Percentiles rank a stretch among this genome's conserved stretches.
These are phyloP conservation scores for Globisporangium paroecandrum DNA, from an alignment of 352 stramenopile species.

Conservation along the genomic window DNA sequence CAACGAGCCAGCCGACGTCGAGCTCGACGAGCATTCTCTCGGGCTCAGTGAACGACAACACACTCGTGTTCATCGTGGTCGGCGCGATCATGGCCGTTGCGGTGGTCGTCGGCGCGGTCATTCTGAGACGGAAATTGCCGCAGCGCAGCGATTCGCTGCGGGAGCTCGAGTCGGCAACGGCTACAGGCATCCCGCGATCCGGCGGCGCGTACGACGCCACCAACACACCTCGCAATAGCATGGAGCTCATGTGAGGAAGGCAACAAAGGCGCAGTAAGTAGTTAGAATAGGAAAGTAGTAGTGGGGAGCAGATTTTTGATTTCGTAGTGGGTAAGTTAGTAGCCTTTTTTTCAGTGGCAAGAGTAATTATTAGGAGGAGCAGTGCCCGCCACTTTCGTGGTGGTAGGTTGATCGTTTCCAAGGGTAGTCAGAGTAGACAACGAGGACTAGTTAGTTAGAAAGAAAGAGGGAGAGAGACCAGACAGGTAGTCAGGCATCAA, in stretches of 20 bases:
- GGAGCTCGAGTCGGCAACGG: conserved; percentile 26
- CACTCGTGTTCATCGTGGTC: conserved; percentile 20
- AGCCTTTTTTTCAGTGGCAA: not conserved
- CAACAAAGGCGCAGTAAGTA: not conserved
- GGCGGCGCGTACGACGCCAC: conserved; percentile 2
- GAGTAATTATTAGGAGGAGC: not conserved
- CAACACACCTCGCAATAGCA: conserved; percentile 8
- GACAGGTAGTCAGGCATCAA: not conserved
- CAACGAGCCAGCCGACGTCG: conserved; percentile 11
- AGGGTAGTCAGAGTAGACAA: not conserved
- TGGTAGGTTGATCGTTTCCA: not conserved
- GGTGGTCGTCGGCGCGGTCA: conserved; percentile 15
- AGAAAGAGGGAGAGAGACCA: not conserved
- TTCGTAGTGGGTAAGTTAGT: not conserved
- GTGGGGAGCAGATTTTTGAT: not conserved
- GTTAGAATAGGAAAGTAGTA: not conserved
- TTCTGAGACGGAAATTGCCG: conserved; percentile 9
- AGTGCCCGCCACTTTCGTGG: not conserved
- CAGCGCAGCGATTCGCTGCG: conserved; percentile 12
- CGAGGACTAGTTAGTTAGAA: not conserved
- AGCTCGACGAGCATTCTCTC: conserved; percentile 3
- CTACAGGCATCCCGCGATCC: conserved; percentile 1
- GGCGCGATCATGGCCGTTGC: conserved; percentile 9
- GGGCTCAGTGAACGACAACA: conserved; percentile 12
- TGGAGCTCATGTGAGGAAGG: conserved; percentile 4